Evolutionary conservation across 192 early-diverging fungal species (phyloP).

Genomic region (Rhizophagus sp.): DNA sequence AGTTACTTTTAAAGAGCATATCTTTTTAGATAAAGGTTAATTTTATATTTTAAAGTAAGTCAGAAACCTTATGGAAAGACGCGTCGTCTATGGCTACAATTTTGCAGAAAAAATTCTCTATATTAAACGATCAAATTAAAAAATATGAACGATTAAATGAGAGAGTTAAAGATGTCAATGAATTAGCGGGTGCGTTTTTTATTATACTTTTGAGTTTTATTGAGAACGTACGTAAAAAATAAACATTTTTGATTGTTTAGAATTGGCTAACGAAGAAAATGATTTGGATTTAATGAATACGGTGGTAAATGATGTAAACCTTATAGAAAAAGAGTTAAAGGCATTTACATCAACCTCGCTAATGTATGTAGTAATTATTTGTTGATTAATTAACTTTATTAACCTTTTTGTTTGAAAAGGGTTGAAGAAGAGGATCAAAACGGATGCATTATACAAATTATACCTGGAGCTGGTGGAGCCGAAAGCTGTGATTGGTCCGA

Average conservation of each 20-base stretch:
- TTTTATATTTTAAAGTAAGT: neutral
- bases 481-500: slow-evolving; percentile 18
- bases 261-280: slow-evolving; percentile 19
- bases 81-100: neutral
- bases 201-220: neutral
- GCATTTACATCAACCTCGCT: neutral
- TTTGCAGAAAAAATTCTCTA: neutral
- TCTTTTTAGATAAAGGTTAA: too few relatives aligned
- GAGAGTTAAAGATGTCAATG: slow-evolving; percentile 1
- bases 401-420: neutral
- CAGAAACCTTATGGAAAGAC: slow-evolving; percentile 6
- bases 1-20: too few relatives aligned
- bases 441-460: slow-evolving; percentile 23
- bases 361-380: neutral
- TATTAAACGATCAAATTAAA: neutral
- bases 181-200: neutral
- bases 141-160: slow-evolving; percentile 2
- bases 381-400: neutral
- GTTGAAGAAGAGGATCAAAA: slow-evolving; percentile 12
- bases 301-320: neutral
- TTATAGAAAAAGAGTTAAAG: neutral
- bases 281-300: slow-evolving; percentile 1
- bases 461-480: slow-evolving; percentile 15
- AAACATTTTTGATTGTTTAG: neutral
- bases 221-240: neutral